A percentile compares a stretch with the other conserved stretches of the same genome.
These are phyloP conservation scores for Monilinia polystroma DNA, from an alignment of 2,329 filamentous ascomycete species.

Conservation along the genomic window DNA sequence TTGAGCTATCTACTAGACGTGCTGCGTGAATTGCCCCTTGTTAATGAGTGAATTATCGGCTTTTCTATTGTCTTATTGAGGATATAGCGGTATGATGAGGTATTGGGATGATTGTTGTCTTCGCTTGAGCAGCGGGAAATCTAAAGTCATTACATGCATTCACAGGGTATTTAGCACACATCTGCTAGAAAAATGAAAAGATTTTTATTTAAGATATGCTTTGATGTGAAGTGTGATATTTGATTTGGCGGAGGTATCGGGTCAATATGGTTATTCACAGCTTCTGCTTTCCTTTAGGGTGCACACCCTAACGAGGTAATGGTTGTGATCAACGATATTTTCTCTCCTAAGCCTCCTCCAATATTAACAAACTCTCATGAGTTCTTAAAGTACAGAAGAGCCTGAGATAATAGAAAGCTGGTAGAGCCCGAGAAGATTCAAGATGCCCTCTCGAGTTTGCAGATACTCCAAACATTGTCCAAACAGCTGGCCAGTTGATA, in stretches of 20 bases:
- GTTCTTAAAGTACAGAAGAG: too few species aligned
- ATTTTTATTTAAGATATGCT: background rate
- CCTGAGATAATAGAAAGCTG: too few species aligned
- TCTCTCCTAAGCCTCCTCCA: too few species aligned
- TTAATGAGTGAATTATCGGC: background rate
- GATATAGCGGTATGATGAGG: background rate
- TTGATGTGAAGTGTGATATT: background rate
- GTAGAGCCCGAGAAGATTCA: too few species aligned
- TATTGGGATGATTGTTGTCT: background rate
- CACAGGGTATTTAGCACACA: too few species aligned
- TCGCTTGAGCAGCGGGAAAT: background rate
- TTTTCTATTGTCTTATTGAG: too few species aligned
- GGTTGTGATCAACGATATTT: too few species aligned
- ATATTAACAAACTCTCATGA: too few species aligned
- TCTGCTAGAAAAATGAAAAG: background rate
- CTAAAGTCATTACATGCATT: background rate
- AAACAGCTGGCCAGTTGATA: background rate
- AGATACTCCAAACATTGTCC: background rate
- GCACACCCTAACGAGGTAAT: too few species aligned
- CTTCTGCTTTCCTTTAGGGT: too few species aligned
- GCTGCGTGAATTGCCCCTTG: background rate
- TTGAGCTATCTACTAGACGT: background rate
- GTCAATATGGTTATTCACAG: background rate
- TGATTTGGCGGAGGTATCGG: background rate
- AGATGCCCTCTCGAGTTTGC: background rate